A percentile compares a stretch with the other conserved stretches of the same genome.
phyloP scores from a whole-genome alignment of 73 alveolate genomes.

The Tetrahymena elliotti region DNA sequence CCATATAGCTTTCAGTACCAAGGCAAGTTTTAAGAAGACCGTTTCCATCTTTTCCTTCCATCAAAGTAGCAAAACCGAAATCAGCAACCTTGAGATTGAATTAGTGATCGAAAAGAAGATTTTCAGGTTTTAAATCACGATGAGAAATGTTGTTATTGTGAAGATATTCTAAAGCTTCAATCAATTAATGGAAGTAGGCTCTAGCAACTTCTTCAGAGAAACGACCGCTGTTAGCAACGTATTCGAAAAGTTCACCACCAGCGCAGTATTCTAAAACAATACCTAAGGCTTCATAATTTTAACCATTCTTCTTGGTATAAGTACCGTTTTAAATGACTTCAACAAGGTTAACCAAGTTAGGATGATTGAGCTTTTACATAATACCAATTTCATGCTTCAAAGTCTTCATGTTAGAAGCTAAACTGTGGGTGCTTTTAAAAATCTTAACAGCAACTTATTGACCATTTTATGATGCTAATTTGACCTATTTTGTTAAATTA shows the following conservation, averaged over 20 bases:
- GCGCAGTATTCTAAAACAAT: slow-evolving; percentile 42
- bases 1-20: slow-evolving; percentile 69
- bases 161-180: slow-evolving; percentile 65
- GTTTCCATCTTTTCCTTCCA: slow-evolving; percentile 21
- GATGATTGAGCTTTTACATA: slow-evolving; percentile 28
- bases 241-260: slow-evolving; percentile 63
- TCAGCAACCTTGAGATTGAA: slow-evolving; percentile 76
- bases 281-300: slow-evolving; percentile 20
- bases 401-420: slow-evolving; percentile 14
- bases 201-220: slow-evolving; percentile 56
- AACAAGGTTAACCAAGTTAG: slow-evolving; percentile 28
- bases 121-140: slow-evolving; percentile 87
- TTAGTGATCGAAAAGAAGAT: slow-evolving; percentile 69
- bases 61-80: slow-evolving; percentile 72
- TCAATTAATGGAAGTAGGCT: slow-evolving; percentile 48
- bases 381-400: slow-evolving; percentile 35
- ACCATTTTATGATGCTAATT: not conserved
- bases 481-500: not conserved
- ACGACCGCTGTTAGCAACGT: slow-evolving; percentile 52
- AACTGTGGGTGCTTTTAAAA: slow-evolving; percentile 4
- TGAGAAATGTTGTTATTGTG: slow-evolving; percentile 67
- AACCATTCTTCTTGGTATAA: slow-evolving; percentile 37
- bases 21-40: slow-evolving; percentile 29
- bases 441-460: slow-evolving; percentile 12
- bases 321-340: slow-evolving; percentile 6